Evolutionary conservation across 495 filamentous ascomycete genomes (phyloP).

Genomic region (Aspergillus cavernicola): DNA sequence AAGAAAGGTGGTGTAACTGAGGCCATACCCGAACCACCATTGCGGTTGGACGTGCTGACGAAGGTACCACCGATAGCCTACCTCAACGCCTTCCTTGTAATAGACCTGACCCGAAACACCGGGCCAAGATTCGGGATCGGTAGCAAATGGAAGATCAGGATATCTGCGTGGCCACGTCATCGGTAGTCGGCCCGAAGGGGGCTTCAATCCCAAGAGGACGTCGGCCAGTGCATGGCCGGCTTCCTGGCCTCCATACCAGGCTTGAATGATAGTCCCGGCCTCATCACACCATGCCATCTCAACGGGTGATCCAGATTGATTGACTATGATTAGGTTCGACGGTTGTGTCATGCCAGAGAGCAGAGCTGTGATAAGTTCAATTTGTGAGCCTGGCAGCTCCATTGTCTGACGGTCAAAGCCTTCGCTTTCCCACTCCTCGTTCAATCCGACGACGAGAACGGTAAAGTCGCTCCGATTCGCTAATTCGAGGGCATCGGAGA

Average conservation of each 20-base stretch:
- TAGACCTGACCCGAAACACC: slow-evolving; percentile 52
- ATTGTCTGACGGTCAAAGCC: slow-evolving; percentile 69
- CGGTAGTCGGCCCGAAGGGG: slow-evolving; percentile 70
- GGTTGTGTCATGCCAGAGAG: slow-evolving; percentile 53
- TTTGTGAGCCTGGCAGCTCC: slow-evolving; percentile 62
- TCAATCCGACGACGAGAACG: slow-evolving; percentile 7
- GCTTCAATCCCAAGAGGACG: slow-evolving; percentile 72
- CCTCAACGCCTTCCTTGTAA: slow-evolving; percentile 73
- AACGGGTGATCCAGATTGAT: slow-evolving; percentile 72
- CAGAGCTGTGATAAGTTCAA: slow-evolving; percentile 65
- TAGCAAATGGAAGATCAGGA: slow-evolving; percentile 48
- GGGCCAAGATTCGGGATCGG: slow-evolving; percentile 57
- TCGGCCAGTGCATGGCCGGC: slow-evolving; percentile 75
- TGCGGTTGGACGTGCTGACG: slow-evolving; percentile 44
- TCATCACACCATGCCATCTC: slow-evolving; percentile 64
- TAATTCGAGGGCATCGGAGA: slow-evolving; percentile 2
- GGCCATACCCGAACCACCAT: slow-evolving; percentile 76
- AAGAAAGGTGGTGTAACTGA: slow-evolving; percentile 54
- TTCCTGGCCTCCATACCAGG: slow-evolving; percentile 78
- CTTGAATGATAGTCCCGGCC: slow-evolving; percentile 78
- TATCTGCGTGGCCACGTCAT: slow-evolving; percentile 73
- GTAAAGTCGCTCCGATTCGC: slow-evolving; percentile 6
- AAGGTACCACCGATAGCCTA: slow-evolving; percentile 82
- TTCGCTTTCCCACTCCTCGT: slow-evolving; percentile 15
- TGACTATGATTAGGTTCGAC: slow-evolving; percentile 75